These are phyloP conservation scores for Cercospora sojina DNA, from an alignment of 2,329 filamentous ascomycete genomes.

Conservation along the genomic window DNA sequence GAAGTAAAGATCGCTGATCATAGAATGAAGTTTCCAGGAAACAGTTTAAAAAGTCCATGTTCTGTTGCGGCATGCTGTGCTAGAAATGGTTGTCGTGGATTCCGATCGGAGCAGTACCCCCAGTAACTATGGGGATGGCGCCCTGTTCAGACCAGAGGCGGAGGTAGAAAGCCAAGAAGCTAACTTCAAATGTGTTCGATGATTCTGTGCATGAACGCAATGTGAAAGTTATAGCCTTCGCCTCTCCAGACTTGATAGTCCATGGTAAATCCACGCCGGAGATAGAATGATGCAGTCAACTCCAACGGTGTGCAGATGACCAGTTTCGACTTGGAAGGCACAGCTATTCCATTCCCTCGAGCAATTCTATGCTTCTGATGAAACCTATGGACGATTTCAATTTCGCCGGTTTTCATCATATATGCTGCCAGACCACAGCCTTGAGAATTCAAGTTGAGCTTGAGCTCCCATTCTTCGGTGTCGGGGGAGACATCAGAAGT, in stretches of 20 bases:
- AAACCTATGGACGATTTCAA: conserved; percentile 10
- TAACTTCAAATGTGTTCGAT: neutral
- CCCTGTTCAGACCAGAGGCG: neutral
- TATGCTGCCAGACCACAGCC: conserved; percentile 17
- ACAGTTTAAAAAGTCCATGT: neutral
- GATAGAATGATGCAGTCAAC: conserved; percentile 19
- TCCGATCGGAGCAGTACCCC: neutral
- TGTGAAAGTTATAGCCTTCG: conserved; percentile 21
- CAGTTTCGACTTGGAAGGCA: conserved; percentile 13
- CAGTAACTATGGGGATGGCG: neutral
- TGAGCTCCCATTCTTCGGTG: conserved; percentile 23
- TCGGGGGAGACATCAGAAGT: conserved; percentile 9
- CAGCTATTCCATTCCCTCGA: neutral
- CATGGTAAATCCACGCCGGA: conserved; percentile 17
- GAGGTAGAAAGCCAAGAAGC: neutral
- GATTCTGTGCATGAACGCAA: conserved; percentile 19
- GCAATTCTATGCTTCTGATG: neutral
- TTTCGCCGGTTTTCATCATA: conserved; percentile 19
- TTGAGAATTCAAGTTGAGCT: conserved; percentile 16
- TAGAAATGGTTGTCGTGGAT: neutral
- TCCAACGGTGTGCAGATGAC: conserved; percentile 20
- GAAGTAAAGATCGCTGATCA: neutral
- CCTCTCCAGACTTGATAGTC: conserved; percentile 21
- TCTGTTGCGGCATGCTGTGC: neutral
- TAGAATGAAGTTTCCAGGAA: neutral